A percentile compares a stretch with the other conserved stretches of the same genome.
Conservation (phyloP, 2,329 filamentous ascomycete genomes). For the Fusarium solani-melongenae region DNA sequence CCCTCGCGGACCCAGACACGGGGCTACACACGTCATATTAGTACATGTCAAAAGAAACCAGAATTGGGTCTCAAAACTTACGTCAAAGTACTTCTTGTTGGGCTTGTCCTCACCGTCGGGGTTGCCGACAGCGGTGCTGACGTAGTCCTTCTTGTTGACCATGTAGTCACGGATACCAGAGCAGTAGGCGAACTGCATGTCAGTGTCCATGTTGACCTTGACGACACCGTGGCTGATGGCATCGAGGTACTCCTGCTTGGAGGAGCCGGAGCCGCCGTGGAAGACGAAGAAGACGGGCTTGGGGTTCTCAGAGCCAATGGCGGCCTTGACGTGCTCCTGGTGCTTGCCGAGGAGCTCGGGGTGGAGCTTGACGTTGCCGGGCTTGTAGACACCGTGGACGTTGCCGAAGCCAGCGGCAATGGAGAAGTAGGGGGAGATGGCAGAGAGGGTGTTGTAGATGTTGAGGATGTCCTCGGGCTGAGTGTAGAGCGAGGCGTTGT, state of each 20-base stretch:
- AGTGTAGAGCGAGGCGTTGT: slow-evolving; percentile 97
- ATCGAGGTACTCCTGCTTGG: slow-evolving; percentile 88
- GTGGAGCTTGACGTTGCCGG: slow-evolving; percentile 95
- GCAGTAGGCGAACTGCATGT: slow-evolving; percentile 96
- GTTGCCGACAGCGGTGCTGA: slow-evolving; percentile 89
- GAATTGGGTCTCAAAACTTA: slow-evolving; percentile 43
- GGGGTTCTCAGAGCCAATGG: slow-evolving; percentile 75
- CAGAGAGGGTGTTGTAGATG: slow-evolving; percentile 86
- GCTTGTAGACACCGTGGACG: slow-evolving; percentile 99
- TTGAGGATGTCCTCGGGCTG: slow-evolving; percentile 96
- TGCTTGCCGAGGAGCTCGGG: slow-evolving; percentile 97
- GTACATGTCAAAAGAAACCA: neutral
- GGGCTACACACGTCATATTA: slow-evolving; percentile 62
- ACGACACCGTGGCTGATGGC: slow-evolving; percentile 95
- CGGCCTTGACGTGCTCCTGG: slow-evolving; percentile 89
- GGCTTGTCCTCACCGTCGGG: slow-evolving; percentile 96
- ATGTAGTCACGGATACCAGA: slow-evolving; percentile 94
- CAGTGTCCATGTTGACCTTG: slow-evolving; percentile 99
- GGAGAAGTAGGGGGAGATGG: slow-evolving; percentile 96
- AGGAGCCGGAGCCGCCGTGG: slow-evolving; percentile 95
- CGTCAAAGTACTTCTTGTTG: slow-evolving; percentile 95
- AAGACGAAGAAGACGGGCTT: slow-evolving; percentile 99
- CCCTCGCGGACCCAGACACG: slow-evolving; percentile 96
- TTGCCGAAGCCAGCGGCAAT: slow-evolving; percentile 99
- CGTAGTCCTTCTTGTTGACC: slow-evolving; percentile 93